phyloP scores from a whole-genome alignment of 495 filamentous ascomycete species.

The Coniosporium apollinis region DNA sequence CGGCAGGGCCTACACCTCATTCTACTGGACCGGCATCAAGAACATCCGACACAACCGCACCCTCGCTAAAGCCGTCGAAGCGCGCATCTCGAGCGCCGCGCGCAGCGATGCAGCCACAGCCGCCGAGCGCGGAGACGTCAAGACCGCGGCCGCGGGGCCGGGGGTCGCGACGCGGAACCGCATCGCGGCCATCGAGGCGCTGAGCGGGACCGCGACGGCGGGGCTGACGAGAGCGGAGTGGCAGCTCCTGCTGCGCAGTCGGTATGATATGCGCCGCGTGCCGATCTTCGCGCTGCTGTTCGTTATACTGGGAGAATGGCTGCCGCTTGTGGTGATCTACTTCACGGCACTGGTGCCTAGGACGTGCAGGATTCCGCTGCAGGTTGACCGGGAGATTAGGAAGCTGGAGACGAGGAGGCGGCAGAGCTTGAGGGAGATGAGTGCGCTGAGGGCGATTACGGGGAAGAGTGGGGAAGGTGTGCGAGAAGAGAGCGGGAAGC shows the following conservation, averaged over 20 bases:
- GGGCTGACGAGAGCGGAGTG: conserved; percentile 39
- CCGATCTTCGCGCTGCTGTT: conserved; percentile 59
- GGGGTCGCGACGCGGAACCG: not conserved
- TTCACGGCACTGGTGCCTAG: conserved; percentile 52
- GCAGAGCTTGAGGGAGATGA: conserved; percentile 24
- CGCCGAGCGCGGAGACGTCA: too few relatives aligned
- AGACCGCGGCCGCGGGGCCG: too few relatives aligned
- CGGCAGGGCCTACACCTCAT: conserved; percentile 46
- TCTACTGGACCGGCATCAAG: conserved; percentile 76
- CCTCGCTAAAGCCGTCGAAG: conserved; percentile 19
- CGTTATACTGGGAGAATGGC: conserved; percentile 66
- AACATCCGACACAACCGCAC: conserved; percentile 44
- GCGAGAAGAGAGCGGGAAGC: not conserved
- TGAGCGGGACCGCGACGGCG: conserved; percentile 2
- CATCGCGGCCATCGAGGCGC: not conserved
- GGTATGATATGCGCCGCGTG: conserved; percentile 54
- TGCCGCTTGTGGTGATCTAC: conserved; percentile 51
- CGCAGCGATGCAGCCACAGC: too few relatives aligned
- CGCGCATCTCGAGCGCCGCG: conserved; percentile 26
- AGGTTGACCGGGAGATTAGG: conserved; percentile 40
- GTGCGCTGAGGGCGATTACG: not conserved
- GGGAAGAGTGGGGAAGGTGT: not conserved
- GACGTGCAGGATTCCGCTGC: conserved; percentile 64
- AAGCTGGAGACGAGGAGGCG: conserved; percentile 31
- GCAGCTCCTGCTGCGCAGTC: conserved; percentile 46